These are phyloP conservation scores for Septoria linicola DNA, from an alignment of 2,329 filamentous ascomycete genomes.

Conservation along the genomic window DNA sequence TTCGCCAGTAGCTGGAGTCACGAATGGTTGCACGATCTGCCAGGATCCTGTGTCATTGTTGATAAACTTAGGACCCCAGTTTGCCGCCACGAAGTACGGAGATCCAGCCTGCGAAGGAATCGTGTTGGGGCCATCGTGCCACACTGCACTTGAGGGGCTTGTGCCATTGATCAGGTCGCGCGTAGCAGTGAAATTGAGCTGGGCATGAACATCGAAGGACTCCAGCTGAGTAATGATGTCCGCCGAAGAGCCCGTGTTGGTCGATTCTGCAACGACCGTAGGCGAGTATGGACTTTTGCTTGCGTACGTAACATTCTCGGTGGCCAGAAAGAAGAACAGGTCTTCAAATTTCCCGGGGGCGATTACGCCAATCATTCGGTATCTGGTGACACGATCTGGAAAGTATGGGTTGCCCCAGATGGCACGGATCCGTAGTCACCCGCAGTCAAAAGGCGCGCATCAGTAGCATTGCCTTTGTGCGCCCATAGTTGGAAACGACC, in stretches of 20 bases:
- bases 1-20: constrained; percentile 43
- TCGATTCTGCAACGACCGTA: constrained; percentile 34
- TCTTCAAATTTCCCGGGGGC: constrained; percentile 52
- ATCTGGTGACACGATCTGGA: constrained; percentile 50
- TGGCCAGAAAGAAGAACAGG: constrained; percentile 39
- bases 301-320: constrained; percentile 38
- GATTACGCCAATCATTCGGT: constrained; percentile 50
- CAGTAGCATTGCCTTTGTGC: constrained; percentile 37
- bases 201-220: constrained; percentile 47
- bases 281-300: constrained; percentile 43
- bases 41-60: constrained; percentile 46
- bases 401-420: constrained; percentile 50
- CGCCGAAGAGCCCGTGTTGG: constrained; percentile 32
- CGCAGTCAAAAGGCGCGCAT: constrained; percentile 43
- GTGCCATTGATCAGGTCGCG: constrained; percentile 45
- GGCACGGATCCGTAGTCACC: constrained; percentile 51
- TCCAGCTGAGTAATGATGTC: constrained; percentile 42
- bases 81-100: constrained; percentile 39
- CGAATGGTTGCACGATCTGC: constrained; percentile 48
- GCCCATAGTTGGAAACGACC: constrained; percentile 50
- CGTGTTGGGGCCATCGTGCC: constrained; percentile 40
- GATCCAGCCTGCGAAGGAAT: constrained; percentile 35
- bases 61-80: constrained; percentile 49
- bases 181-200: constrained; percentile 44
- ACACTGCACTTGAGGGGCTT: constrained; percentile 33